Conservation (phyloP, 176 grass and related monocot species). For the Aegilops sharonensis region DNA sequence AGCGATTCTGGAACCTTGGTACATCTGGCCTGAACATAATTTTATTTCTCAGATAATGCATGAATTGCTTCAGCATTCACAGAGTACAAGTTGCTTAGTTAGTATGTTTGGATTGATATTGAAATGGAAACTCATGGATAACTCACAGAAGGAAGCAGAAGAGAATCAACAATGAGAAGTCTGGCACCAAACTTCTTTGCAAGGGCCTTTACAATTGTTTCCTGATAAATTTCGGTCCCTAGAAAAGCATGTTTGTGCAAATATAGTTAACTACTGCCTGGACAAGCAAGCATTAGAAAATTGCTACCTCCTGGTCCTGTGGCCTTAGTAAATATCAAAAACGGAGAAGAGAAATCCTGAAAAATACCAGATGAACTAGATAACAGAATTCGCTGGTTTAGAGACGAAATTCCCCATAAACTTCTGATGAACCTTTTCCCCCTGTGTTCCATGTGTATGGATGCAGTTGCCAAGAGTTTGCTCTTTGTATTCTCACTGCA, state of each 20-base stretch:
- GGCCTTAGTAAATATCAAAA: not conserved
- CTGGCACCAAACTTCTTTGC: conserved; percentile 68
- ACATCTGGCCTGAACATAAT: conserved; percentile 21
- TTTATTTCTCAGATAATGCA: not conserved
- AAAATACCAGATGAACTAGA: conserved; percentile 67
- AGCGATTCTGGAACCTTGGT: no score
- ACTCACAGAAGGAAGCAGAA: conserved; percentile 60
- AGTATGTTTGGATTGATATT: not conserved
- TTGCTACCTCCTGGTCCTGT: not conserved
- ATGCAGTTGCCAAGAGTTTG: conserved; percentile 51
- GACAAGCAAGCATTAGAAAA: not conserved
- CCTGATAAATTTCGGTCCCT: conserved; percentile 86
- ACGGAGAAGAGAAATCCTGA: not conserved
- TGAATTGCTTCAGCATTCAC: conserved; percentile 9
- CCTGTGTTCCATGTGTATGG: conserved; percentile 54
- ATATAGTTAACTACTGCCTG: not conserved
- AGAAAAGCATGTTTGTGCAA: conserved; percentile 8
- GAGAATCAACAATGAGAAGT: conserved; percentile 73
- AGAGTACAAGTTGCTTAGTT: not conserved
- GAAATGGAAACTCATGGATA: conserved; percentile 9
- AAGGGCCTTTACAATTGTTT: conserved; percentile 78
- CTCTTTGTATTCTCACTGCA: conserved; percentile 68
- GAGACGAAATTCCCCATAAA: conserved; percentile 44
- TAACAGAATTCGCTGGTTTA: conserved; percentile 71
- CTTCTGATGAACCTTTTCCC: conserved; percentile 36